Conservation (phyloP, 2,329 filamentous ascomycete genomes). For the Aureobasidium sp. region DNA sequence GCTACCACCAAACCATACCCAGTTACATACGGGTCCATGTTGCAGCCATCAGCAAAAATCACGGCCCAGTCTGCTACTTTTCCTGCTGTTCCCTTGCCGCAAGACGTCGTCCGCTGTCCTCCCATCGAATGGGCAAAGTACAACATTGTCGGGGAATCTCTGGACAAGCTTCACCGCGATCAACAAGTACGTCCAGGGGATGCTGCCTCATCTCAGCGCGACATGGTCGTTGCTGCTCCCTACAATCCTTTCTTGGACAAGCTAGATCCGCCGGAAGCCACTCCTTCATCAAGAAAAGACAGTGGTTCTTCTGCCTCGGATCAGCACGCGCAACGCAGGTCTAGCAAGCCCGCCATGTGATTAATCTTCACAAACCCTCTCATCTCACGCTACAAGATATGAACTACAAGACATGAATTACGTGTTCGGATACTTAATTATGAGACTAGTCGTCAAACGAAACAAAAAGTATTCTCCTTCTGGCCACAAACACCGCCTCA, state of each 20-base stretch:
- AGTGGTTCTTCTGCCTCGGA: slow-evolving; percentile 16
- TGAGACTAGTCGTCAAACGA: neutral
- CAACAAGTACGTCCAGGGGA: slow-evolving; percentile 58
- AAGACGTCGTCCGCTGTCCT: slow-evolving; percentile 78
- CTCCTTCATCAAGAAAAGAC: slow-evolving; percentile 15
- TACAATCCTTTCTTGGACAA: slow-evolving; percentile 54
- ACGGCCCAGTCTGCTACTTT: slow-evolving; percentile 37
- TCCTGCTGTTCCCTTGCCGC: slow-evolving; percentile 63
- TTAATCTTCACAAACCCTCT: neutral
- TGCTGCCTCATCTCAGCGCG: slow-evolving; percentile 28
- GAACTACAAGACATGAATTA: slow-evolving; percentile 12
- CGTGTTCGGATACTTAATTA: slow-evolving; percentile 1
- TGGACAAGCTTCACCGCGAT: slow-evolving; percentile 79
- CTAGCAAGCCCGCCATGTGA: slow-evolving; percentile 2
- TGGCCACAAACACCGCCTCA: neutral
- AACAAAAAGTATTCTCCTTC: neutral
- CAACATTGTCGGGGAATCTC: slow-evolving; percentile 73
- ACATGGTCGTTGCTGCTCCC: slow-evolving; percentile 50
- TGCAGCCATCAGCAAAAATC: slow-evolving; percentile 15
- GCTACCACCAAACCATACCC: neutral
- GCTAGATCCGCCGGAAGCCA: slow-evolving; percentile 28
- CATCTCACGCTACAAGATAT: neutral
- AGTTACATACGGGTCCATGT: neutral
- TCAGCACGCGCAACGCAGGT: neutral
- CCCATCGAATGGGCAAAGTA: slow-evolving; percentile 95